Evolutionary conservation across 2,329 filamentous ascomycete genomes (phyloP), one percentile per base, ranked within the genome.

Genomic region (Amesomyces nigricolor): DNA sequence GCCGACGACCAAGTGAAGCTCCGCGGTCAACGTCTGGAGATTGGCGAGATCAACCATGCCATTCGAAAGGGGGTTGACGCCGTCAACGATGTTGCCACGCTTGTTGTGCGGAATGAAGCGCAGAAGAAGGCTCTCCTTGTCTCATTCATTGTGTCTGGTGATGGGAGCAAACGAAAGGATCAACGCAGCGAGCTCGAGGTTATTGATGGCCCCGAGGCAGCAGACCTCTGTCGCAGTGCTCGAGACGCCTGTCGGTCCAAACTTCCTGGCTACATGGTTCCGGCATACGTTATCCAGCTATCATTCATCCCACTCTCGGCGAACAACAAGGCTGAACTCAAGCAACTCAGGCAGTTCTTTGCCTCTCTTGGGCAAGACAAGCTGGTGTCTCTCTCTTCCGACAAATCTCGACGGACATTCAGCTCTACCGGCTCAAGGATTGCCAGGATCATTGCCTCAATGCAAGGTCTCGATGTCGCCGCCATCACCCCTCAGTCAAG

Each of bases 1-100:
- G 87, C 87, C 5, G 92, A 97, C 66, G 90, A 95, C 53, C 91
- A 97, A 70, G 86, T 96, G 59, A 97, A 97, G 68, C 78, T 96
- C 3, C 83, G 92, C 10, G 91, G 91, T 0, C 91, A 96, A 68
- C 79, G 91, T 13, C 78, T 97, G 0, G 92, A 97, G 65, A 87
- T 95, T 58, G 88, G 87, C 1, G 91, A 97, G 72, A 95, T 96
- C 69, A 94, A 95, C 63, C 85, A 91, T 47, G 82, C 87, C 8
- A 89, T 96, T 63, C 84, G 83, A 46, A 75, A 79, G 17, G 80
- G 80, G 0, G 76, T 82, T 0, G 59, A 69, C 0, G 73, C 73
- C 0, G 72, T 94, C 8, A 74, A 79, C 13, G 89, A 95, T 62
- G 84, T 89, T 0, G 83, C 84, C 3, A 95, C 91, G 0, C 73